These are phyloP conservation scores for Aspergillus terreus DNA, from an alignment of 2,329 filamentous ascomycete genomes.

Conservation along the genomic window DNA sequence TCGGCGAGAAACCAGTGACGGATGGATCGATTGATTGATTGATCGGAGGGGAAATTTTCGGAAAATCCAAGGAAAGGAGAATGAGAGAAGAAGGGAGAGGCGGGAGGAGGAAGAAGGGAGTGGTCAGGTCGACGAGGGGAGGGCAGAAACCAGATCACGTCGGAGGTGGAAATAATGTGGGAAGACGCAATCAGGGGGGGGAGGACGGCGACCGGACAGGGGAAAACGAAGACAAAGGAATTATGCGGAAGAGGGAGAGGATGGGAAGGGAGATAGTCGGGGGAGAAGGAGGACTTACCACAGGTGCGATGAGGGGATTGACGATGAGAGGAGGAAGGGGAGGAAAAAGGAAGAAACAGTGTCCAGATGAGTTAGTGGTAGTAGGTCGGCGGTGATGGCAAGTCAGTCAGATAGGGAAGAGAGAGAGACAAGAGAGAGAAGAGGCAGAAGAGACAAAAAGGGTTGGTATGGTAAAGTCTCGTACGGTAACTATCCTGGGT, in stretches of 20 bases:
- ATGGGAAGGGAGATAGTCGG: background rate
- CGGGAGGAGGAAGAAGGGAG: background rate
- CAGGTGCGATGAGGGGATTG: background rate
- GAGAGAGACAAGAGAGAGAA: slow-evolving; percentile 8
- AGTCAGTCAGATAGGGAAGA: slow-evolving; percentile 2
- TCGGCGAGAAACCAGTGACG: too few relatives aligned
- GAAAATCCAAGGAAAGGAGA: background rate
- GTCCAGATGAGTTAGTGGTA: background rate
- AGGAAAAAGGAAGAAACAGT: slow-evolving; percentile 4
- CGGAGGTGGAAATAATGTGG: slow-evolving; percentile 8
- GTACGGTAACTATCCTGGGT: slow-evolving; percentile 1
- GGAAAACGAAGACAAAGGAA: slow-evolving; percentile 1
- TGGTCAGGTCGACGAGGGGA: slow-evolving; percentile 5
- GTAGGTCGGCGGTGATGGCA: slow-evolving; percentile 5
- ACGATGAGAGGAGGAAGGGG: background rate
- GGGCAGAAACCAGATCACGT: slow-evolving; percentile 7
- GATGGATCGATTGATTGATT: too few relatives aligned
- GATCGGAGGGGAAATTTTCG: background rate
- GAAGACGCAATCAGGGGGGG: slow-evolving; percentile 10
- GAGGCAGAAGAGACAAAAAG: background rate
- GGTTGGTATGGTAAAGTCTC: background rate
- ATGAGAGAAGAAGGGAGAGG: background rate
- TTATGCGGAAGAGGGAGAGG: background rate
- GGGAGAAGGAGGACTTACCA: slow-evolving; percentile 3
- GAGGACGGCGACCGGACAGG: slow-evolving; percentile 11